Conservation (phyloP, 495 filamentous ascomycete species). For the Schizothecium vesticola region DNA sequence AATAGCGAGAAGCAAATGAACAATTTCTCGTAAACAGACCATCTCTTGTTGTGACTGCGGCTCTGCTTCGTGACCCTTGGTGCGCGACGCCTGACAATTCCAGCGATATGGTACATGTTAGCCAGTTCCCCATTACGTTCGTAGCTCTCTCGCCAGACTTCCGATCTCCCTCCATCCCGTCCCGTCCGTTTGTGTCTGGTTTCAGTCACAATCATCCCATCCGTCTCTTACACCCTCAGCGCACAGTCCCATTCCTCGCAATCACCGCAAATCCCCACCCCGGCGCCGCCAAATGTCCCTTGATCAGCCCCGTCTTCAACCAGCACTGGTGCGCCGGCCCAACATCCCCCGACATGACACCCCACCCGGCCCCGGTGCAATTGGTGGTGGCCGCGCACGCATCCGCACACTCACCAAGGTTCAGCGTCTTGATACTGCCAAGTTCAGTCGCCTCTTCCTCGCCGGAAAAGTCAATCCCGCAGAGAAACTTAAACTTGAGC, state of each 20-base stretch:
- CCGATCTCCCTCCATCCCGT: not conserved
- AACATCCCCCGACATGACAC: constrained; percentile 62
- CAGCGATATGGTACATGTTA: no score
- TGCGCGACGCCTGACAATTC: no score
- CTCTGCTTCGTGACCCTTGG: no score
- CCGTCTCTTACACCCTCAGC: constrained; percentile 7
- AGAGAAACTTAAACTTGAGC: not conserved
- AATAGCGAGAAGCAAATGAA: not conserved
- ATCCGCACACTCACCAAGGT: not conserved
- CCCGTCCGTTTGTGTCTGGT: not conserved
- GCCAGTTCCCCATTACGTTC: no score
- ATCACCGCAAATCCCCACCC: constrained; percentile 43
- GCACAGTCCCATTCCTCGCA: constrained; percentile 35
- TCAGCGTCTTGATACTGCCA: not conserved
- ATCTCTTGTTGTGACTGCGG: not conserved
- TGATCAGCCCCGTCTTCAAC: constrained; percentile 62
- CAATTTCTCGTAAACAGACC: not conserved
- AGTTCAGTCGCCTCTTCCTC: not conserved
- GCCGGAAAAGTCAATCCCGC: not conserved
- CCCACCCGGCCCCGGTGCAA: constrained; percentile 56
- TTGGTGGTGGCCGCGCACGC: constrained; percentile 21
- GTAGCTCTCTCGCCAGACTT: no score
- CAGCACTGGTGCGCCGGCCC: constrained; percentile 60
- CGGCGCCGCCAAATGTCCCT: constrained; percentile 55
- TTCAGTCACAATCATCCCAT: not conserved